phyloP scores from a whole-genome alignment of 345 rosid species.

The Syzygium grande region DNA sequence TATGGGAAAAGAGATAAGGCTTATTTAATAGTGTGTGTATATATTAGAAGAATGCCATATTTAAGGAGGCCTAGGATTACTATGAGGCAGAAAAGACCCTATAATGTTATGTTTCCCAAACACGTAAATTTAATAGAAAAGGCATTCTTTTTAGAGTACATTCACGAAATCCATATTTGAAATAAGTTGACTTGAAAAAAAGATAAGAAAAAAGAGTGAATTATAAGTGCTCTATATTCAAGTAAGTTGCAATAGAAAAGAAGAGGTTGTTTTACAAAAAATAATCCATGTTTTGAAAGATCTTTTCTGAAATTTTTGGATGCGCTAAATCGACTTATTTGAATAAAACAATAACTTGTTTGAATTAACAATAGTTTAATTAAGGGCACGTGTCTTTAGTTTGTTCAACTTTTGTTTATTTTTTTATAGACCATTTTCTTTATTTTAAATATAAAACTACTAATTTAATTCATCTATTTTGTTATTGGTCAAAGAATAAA shows the following conservation, averaged over 20 bases:
- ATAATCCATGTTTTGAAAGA: not conserved
- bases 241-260: not conserved
- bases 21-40: too few relatives aligned
- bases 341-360: not conserved
- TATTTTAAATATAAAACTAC: not conserved
- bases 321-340: not conserved
- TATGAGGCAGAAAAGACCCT: not conserved
- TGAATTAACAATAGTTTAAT: not conserved
- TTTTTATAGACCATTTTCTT: not conserved
- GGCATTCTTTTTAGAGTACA: not conserved
- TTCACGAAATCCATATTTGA: too few relatives aligned
- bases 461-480: too few relatives aligned
- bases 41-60: not conserved
- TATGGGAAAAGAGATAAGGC: too few relatives aligned
- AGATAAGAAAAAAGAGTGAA: not conserved
- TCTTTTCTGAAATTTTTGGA: not conserved
- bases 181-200: not conserved
- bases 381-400: not conserved
- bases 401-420: not conserved
- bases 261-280: not conserved
- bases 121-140: too few relatives aligned
- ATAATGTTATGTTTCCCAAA: not conserved
- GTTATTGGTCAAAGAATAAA: not conserved
- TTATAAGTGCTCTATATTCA: too few relatives aligned
- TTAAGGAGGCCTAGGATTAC: not conserved